Base-by-base conservation (phyloP, 148 eudicot species). In the Vaccinium corymbosum region DNA sequence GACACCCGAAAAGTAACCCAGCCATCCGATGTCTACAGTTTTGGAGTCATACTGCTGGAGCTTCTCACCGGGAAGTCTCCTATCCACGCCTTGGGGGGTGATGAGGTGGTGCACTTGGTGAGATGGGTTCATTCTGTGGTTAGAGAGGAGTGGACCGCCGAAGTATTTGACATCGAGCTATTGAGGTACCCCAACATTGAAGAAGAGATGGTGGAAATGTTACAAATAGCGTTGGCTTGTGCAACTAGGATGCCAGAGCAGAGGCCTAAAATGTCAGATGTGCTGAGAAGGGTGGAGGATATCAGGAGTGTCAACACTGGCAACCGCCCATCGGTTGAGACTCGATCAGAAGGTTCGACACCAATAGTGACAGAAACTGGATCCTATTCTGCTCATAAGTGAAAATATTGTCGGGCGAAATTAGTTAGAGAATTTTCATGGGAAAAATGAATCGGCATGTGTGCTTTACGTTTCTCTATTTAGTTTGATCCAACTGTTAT, bases 81-180 rank as follows among this genome's bases (percentile, higher is more conserved):
- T 6, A 80, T 89, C 10, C 76, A 86, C 16, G 73, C 87, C 13
- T 66, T 86, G 1, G 83, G 85, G 1, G 84, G 88, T n/a, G 92
- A 86, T 3, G 95, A 95, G 72, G 92, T 88, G 1, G 85, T 86
- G 42, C 88, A 88, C 81, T 75, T 95, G 51, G 98, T 95, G 0
- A 86, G 91, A 85, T 95, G 98, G 98, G 98, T 95, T 52, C 85
- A 90, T 50, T 94, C 97, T 11, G 97, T 95, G 16, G 97, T 95
- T 14, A 87, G 94, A 73, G 98, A 95, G 83, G 98, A 95, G 87
- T 95, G 98, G 98, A 95, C 98, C 0, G 93, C 93, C 25, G 98
- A 95, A 85, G 98, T 95, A 17, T 95, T 95, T 83, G 98, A 95
- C 86, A 81, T 92, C 19, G 95, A 92, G 89, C 92, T 95, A 27